phyloP scores from a whole-genome alignment of 78 protist species.

The Dictyostelium firmibasis region DNA sequence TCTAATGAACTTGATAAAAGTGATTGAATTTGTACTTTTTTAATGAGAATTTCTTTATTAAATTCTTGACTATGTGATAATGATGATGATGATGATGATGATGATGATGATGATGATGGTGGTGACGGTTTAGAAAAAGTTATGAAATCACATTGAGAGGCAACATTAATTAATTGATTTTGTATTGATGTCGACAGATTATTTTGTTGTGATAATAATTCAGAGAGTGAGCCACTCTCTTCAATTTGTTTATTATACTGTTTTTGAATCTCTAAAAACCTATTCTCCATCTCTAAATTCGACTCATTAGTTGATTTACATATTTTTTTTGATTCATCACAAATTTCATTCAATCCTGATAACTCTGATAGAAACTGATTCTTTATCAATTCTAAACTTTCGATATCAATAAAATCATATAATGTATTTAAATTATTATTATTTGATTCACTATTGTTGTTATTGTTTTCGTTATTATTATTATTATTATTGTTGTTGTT shows the following conservation, averaged over 20 bases:
- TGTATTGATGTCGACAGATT: background rate
- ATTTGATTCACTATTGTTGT: background rate
- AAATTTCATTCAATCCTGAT: background rate
- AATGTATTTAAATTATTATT: background rate
- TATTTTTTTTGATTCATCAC: background rate
- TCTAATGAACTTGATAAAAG: background rate
- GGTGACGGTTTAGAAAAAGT: background rate
- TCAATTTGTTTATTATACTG: background rate
- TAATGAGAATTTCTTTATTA: background rate
- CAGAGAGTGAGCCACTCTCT: background rate
- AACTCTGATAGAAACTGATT: background rate
- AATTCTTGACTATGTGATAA: background rate
- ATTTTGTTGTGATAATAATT: background rate
- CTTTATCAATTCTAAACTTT: slow-evolving; percentile 1
- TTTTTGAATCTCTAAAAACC: background rate
- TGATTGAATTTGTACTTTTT: background rate
- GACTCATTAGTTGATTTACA: background rate
- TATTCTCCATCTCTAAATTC: background rate
- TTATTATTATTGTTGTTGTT: no score
- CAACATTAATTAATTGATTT: background rate
- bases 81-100: background rate
- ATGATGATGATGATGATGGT: background rate
- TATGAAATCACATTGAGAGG: background rate
- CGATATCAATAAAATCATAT: slow-evolving; percentile 9
- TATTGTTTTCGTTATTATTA: background rate